A percentile compares a stretch with the other conserved stretches of the same genome.
phyloP scores from a whole-genome alignment of 2,329 filamentous ascomycete species.

The Fusarium goolgardi region DNA sequence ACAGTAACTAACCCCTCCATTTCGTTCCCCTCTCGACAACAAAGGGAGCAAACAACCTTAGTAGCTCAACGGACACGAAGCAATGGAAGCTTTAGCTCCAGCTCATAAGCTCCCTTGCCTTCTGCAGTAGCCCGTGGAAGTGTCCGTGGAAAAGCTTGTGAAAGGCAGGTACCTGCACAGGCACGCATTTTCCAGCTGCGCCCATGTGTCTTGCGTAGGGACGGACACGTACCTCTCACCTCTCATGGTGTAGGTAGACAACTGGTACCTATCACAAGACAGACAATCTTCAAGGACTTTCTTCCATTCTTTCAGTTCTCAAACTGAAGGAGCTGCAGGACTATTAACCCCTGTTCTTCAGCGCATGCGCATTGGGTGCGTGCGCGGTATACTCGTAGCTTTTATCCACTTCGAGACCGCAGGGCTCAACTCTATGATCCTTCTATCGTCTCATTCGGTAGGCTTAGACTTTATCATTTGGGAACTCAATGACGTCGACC shows the following conservation, averaged over 20 bases:
- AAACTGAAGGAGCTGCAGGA: constrained; percentile 18
- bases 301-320: neutral
- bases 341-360: constrained; percentile 8
- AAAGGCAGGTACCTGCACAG: neutral
- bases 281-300: constrained; percentile 7
- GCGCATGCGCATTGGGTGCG: constrained; percentile 18
- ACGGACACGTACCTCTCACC: constrained; percentile 21
- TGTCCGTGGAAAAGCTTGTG: neutral
- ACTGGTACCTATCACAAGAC: neutral
- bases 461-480: constrained; percentile 28
- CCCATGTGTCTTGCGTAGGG: constrained; percentile 17
- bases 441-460: constrained; percentile 30
- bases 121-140: constrained; percentile 26
- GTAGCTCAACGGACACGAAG: neutral
- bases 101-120: constrained; percentile 4
- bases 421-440: constrained; percentile 33
- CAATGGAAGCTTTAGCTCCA: constrained; percentile 13
- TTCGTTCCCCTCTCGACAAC: constrained; percentile 4
- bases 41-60: constrained; percentile 5
- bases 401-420: constrained; percentile 26
- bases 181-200: neutral
- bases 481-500: constrained; percentile 42
- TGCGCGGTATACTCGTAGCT: neutral
- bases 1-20: constrained; percentile 4
- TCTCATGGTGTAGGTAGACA: neutral